phyloP scores from a whole-genome alignment of 345 rosid species.

The Citrus reticulata region DNA sequence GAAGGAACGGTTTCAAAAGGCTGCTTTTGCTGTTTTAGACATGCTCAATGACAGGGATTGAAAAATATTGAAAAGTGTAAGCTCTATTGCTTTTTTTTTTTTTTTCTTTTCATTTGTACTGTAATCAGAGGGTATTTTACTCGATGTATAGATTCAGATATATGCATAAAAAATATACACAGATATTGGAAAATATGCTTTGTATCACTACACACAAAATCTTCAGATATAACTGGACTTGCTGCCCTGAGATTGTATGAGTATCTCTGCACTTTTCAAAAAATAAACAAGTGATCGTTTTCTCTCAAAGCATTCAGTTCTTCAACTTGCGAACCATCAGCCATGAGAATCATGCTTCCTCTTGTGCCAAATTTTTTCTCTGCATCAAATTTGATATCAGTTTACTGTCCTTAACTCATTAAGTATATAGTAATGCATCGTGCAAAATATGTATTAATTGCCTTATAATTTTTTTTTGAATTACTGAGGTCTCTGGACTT shows the following conservation, averaged over 20 bases:
- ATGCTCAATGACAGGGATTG: slow-evolving; percentile 47
- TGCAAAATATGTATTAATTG: background rate
- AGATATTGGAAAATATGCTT: background rate
- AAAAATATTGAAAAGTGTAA: slow-evolving; percentile 21
- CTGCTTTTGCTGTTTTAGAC: slow-evolving; percentile 68
- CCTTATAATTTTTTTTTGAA: background rate
- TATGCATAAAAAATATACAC: background rate
- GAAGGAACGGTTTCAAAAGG: slow-evolving; percentile 75
- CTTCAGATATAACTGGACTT: background rate
- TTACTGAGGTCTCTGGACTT: background rate
- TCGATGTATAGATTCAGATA: background rate
- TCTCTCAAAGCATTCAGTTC: slow-evolving; percentile 72
- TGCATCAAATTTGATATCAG: slow-evolving; percentile 26
- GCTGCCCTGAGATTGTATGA: background rate
- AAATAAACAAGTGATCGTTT: slow-evolving; percentile 68
- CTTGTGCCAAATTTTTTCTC: slow-evolving; percentile 70
- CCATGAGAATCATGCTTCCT: slow-evolving; percentile 68
- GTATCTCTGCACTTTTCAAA: slow-evolving; percentile 25
- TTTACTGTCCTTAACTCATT: background rate
- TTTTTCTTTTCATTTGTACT: background rate
- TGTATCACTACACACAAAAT: background rate
- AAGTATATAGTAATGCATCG: background rate
- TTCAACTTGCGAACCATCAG: slow-evolving; percentile 78
- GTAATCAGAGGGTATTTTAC: background rate
- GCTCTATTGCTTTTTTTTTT: background rate